A percentile compares a stretch with the other conserved stretches of the same genome.
Evolutionary conservation across 805 yeast genomes (phyloP).

Genomic region (Ogataea zsoltii): DNA sequence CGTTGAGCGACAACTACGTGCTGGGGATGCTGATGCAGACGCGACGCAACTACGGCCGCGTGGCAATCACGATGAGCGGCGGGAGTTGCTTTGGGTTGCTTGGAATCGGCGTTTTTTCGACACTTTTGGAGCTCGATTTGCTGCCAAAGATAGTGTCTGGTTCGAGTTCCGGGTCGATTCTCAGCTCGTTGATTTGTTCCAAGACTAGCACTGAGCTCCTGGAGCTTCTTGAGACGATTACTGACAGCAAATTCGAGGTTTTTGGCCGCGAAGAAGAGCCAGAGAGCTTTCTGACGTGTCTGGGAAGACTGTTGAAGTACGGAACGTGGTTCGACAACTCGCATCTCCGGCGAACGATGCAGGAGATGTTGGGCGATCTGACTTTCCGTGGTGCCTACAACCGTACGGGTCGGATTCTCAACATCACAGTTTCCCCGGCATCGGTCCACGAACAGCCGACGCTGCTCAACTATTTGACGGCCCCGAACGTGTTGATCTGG

Average conservation of each 20-base stretch:
- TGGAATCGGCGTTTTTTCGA: conserved; percentile 88
- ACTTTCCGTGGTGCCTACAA: conserved; percentile 95
- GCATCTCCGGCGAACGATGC: conserved; percentile 72
- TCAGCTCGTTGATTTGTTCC: conserved; percentile 85
- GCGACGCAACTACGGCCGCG: conserved; percentile 87
- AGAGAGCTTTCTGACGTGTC: conserved; percentile 51
- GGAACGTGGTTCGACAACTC: conserved; percentile 88
- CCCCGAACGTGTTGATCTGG: conserved; percentile 82
- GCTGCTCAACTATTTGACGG: conserved; percentile 73
- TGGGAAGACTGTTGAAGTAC: conserved; percentile 68
- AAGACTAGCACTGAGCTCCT: conserved; percentile 72
- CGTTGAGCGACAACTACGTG: conserved; percentile 64
- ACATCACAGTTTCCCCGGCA: conserved; percentile 91
- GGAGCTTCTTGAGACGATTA: conserved; percentile 58
- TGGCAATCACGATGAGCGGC: conserved; percentile 93
- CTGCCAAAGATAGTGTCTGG: conserved; percentile 91
- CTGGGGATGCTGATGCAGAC: conserved; percentile 83
- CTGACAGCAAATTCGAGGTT: conserved; percentile 54
- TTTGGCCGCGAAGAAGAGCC: conserved; percentile 51
- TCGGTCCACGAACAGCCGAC: conserved; percentile 90
- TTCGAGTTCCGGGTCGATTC: conserved; percentile 93
- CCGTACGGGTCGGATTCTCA: conserved; percentile 88
- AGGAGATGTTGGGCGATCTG: conserved; percentile 77
- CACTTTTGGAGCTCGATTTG: conserved; percentile 69
- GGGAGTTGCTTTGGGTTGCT: conserved; percentile 94